phyloP scores from a whole-genome alignment of 2,329 filamentous ascomycete genomes.

The Capronia epimyces region DNA sequence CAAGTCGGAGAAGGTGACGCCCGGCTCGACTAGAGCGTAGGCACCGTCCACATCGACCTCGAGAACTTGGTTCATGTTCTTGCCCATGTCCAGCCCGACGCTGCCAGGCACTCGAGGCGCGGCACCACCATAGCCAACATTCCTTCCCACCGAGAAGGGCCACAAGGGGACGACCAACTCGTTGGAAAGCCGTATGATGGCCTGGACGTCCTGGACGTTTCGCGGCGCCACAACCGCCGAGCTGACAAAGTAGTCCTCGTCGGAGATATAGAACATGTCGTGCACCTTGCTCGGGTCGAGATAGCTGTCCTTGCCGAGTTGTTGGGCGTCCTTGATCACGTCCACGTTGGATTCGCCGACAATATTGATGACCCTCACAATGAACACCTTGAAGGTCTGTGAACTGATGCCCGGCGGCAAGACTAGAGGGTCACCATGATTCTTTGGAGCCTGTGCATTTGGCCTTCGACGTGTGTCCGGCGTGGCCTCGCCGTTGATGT shows the following conservation, averaged over 20 bases:
- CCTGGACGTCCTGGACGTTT: constrained; percentile 33
- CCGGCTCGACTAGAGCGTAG: constrained; percentile 37
- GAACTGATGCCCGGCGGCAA: constrained; percentile 25
- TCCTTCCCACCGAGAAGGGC: constrained; percentile 39
- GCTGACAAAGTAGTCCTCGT: constrained; percentile 43
- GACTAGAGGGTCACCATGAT: constrained; percentile 20
- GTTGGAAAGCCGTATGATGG: constrained; percentile 32
- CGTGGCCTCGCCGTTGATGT: background rate
- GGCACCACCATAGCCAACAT: constrained; percentile 48
- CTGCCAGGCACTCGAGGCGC: constrained; percentile 43
- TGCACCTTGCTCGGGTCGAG: constrained; percentile 37
- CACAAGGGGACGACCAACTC: constrained; percentile 34
- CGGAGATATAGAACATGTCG: constrained; percentile 39
- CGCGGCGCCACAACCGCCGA: constrained; percentile 37
- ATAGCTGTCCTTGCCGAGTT: constrained; percentile 30
- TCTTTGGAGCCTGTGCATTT: constrained; percentile 6
- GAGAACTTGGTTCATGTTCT: constrained; percentile 36
- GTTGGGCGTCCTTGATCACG: constrained; percentile 21
- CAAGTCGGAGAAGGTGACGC: constrained; percentile 45
- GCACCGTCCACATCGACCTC: constrained; percentile 33
- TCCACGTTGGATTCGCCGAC: constrained; percentile 31
- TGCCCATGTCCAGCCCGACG: constrained; percentile 42
- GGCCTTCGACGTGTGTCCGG: constrained; percentile 3
- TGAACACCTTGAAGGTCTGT: constrained; percentile 28
- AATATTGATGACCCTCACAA: constrained; percentile 21